Evolutionary conservation across 306 rosid species (phyloP).

Genomic region (Quercus engelmannii): DNA sequence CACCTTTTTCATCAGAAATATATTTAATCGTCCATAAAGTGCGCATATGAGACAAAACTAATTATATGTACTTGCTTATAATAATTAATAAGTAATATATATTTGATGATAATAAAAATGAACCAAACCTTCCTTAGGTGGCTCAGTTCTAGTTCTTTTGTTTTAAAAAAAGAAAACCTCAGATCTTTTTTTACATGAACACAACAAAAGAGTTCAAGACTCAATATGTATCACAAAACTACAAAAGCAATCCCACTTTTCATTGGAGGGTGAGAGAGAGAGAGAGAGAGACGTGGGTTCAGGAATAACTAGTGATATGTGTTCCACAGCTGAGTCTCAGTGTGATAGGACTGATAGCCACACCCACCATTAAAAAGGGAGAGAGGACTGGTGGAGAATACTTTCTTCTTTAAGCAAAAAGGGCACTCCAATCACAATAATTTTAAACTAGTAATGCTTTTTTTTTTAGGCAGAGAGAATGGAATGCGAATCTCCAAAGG

Average conservation of each 20-base stretch:
- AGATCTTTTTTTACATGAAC: not conserved
- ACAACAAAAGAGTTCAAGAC: too few species aligned
- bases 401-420: not conserved
- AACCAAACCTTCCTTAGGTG: not conserved
- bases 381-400: conserved; percentile 22
- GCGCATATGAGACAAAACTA: conserved; percentile 7
- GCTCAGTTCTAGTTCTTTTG: not conserved
- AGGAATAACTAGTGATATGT: not conserved
- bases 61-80: not conserved
- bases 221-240: not conserved
- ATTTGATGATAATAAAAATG: conserved; percentile 19
- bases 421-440: not conserved
- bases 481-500: too few species aligned
- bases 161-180: not conserved
- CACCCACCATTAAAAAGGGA: conserved; percentile 32
- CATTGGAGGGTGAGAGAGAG: conserved; percentile 3
- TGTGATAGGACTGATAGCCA: conserved; percentile 28
- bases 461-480: too few species aligned
- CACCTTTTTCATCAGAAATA: not conserved
- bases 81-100: not conserved
- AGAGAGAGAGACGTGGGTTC: not conserved
- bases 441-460: not conserved
- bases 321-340: not conserved
- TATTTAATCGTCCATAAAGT: conserved; percentile 16
- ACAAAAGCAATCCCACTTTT: conserved; percentile 37